These are phyloP conservation scores for Helicosporidium sp. DNA, from an alignment of 139 green algal species.

Conservation along the genomic window DNA sequence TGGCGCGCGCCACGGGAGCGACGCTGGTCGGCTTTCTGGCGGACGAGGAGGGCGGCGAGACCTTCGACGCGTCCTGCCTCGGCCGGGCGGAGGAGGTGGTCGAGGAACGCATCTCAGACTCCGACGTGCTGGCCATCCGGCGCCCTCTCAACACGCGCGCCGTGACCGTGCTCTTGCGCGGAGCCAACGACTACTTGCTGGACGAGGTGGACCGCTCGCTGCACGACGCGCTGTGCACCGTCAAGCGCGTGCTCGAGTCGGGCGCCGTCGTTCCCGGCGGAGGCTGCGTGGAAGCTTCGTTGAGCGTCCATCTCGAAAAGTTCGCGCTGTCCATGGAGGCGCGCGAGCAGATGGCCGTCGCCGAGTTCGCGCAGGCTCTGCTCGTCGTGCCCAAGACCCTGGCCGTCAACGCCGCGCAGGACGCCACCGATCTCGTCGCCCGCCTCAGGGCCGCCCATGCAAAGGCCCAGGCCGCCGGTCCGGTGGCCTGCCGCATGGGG, in stretches of 20 bases:
- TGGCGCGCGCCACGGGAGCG: constrained; percentile 79
- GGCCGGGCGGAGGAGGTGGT: constrained; percentile 51
- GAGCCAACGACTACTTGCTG: constrained; percentile 96
- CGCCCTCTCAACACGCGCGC: constrained; percentile 32
- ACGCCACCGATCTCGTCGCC: constrained; percentile 83
- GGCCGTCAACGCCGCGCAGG: constrained; percentile 87
- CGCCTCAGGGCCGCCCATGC: constrained; percentile 85
- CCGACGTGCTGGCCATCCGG: constrained; percentile 56
- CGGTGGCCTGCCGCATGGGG: constrained; percentile 9
- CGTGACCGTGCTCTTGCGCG: constrained; percentile 65
- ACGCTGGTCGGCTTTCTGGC: constrained; percentile 69
- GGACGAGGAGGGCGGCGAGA: constrained; percentile 93
- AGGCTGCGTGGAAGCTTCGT: constrained; percentile 77
- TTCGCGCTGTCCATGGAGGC: constrained; percentile 84
- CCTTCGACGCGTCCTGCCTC: constrained; percentile 64
- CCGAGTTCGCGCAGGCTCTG: constrained; percentile 75
- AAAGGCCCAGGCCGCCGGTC: constrained; percentile 37
- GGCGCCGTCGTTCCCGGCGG: constrained; percentile 71
- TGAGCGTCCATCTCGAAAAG: constrained; percentile 86
- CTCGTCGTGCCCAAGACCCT: constrained; percentile 82
- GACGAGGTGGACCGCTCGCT: constrained; percentile 94
- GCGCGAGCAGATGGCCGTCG: constrained; percentile 93
- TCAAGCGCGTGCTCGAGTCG: constrained; percentile 92
- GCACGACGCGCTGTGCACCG: constrained; percentile 92
- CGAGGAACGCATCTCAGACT: constrained; percentile 42